Base-by-base conservation (phyloP, 164 flowering plant genomes). In the Nymphaea colorata region DNA sequence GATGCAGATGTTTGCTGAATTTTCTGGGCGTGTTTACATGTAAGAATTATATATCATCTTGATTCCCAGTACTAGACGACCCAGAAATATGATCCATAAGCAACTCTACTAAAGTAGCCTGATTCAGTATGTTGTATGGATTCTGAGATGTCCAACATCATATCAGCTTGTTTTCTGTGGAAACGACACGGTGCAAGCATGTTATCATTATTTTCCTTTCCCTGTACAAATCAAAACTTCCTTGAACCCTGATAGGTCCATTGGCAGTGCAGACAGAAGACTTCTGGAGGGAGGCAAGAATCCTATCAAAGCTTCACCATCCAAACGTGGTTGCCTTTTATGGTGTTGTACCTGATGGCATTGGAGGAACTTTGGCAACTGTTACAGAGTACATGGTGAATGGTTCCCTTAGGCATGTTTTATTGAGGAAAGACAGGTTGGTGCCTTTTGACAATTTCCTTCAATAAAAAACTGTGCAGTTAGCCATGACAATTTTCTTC, bases 261-360 rank as follows among this genome's bases (percentile, higher is more conserved):
- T 8, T 51, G 57, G 57, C 12, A 51, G 57, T 72, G 3, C 86
- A 89, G 95, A 82, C 76, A 6, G 85, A 83, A 70, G 96, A 90
- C 74, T 88, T 88, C 66, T 90, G 96, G 96, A 85, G 93, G 76
- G 96, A 90, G 74, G 96, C 96, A 64, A 77, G 76, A 59, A 86
- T 90, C 53, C 83, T 90, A 10, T 86, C 93, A 41, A 86, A 78
- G 63, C 92, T 90, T 79, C 96, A 90, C 76, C 96, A 90, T 79
- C 96, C 96, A 65, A 90, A 90, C 74, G 89, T 90, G 41, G 86
- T 90, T 53, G 93, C 96, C 63, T 90, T 90, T 55, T 90, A 90
- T 79, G 96, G 96, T 61, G 85, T 88, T 18, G 94, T 88, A 68
- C 89, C 90, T n/a, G 91, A 90, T 80, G 92, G 89, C 18, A 80